Base-by-base conservation (phyloP, 2,329 filamentous ascomycete species). In the Verticillium albo-atrum region DNA sequence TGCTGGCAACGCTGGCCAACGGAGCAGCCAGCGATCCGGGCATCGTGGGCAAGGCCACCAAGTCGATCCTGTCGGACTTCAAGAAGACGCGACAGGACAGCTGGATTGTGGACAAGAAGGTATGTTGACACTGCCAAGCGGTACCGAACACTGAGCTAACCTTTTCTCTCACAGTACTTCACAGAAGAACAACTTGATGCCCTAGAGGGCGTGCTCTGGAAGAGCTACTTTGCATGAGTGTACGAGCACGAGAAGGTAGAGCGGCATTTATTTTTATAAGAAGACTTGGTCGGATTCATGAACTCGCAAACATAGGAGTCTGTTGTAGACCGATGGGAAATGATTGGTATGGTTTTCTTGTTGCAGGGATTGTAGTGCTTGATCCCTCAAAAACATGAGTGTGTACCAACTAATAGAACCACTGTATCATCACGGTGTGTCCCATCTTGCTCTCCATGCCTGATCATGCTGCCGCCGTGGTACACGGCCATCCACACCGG, bases 21-120 rank as follows among this genome's bases (percentile, higher is more conserved):
- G 88, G 89, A 65, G 93, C 96, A 10, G 92, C 94, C 1, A 91
- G 86, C 54, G 95, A 99, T 69, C 87, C 92, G 0, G 95, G 95
- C 1, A 89, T 96, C 60, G 93, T 99, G 58, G 95, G 95, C 3
- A 97, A 96, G 76, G 95, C 94, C 61, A 96, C 96, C 12, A 99
- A 99, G 82, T 85, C 84, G 20, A 93, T 97, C 35, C 79, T 99
- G 65, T 92, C 92, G 62, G 96, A 99, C 70, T 99, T 99, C 82
- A 99, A 99, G 80, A 99, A 99, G 85, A 99, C 95, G 53, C 88
- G 95, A 72, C 95, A 99, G 75, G 95, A 99, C 79, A 99, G 94
- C 66, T 99, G 95, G 95, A 89, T 89, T 68, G 94, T 97, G 62
- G 95, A 99, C 78, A 91, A 97, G 67, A 98, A 97, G 89, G 95